Percentiles rank a stretch among this genome's conserved stretches.
These are phyloP conservation scores for Ogataea minuta DNA, from an alignment of 805 yeast species.

Conservation along the genomic window DNA sequence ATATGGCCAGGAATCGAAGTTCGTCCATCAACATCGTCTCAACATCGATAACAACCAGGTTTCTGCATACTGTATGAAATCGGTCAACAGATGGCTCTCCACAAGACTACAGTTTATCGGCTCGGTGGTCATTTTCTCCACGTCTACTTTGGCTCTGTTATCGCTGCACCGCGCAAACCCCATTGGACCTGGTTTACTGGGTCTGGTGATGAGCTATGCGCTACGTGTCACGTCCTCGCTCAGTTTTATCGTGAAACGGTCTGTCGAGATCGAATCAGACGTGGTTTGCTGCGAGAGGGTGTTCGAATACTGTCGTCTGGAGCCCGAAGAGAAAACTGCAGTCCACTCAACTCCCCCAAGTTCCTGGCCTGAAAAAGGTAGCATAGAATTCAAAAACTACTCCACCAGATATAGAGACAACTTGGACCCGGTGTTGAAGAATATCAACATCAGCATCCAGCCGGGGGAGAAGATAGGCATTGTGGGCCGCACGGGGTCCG, in stretches of 20 bases:
- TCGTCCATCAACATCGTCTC: constrained; percentile 51
- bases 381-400: constrained; percentile 48
- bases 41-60: constrained; percentile 49
- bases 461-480: constrained; percentile 66
- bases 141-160: constrained; percentile 47
- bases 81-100: constrained; percentile 65
- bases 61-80: constrained; percentile 48
- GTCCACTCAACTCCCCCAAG: constrained; percentile 38
- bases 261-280: constrained; percentile 63
- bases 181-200: constrained; percentile 58
- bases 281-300: constrained; percentile 88
- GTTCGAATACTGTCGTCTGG: constrained; percentile 76
- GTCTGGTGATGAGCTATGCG: constrained; percentile 64
- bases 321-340: constrained; percentile 58
- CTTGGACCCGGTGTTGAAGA: constrained; percentile 56
- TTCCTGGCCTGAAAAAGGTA: constrained; percentile 57
- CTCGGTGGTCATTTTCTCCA: constrained; percentile 48
- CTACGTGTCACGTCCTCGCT: constrained; percentile 53
- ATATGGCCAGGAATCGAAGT: constrained; percentile 63
- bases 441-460: constrained; percentile 44
- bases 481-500: constrained; percentile 80
- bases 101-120: constrained; percentile 62
- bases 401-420: constrained; percentile 58
- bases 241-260: constrained; percentile 54
- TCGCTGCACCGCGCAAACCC: constrained; percentile 40